Evolutionary conservation across 768 basidiomycete species (phyloP), one percentile per base, ranked within the genome.

Genomic region (Calvatia gigantea): DNA sequence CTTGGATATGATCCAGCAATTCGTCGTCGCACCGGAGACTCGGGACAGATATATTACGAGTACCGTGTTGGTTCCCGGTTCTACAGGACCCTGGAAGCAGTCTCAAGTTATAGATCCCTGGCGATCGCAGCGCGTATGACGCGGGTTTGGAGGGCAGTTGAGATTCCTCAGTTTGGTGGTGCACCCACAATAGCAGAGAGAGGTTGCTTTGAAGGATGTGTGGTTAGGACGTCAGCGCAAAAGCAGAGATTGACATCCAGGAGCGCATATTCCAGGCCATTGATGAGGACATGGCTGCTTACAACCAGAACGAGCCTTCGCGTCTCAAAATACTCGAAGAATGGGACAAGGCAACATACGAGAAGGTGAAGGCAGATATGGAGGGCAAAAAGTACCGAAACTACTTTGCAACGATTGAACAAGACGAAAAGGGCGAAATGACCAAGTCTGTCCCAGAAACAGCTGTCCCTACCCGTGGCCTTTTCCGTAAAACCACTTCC

Each of bases 131-230:
- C 19, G 3, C 41, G 17, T 3, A 42, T 42, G 41, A 42, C 41
- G 11, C 41, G 41, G 11, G 41, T 42, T 17, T 42, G 41, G 41
- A 21, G 14, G 25, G 41, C 41, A 4, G 19, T 42, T 42, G 7
- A 42, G 17, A 21, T 42, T 12, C 12, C 41, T 4, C 8, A 8
- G 17, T 11, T 21, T 12, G 41, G 21, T 11, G 41, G 41, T 12
- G 7, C 17, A 6, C 17, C 8, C 41, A 17, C 25, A 4, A 17
- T 21, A 2, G 7, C 17, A 17, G 23, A 25, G 11, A 4, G 7
- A 17, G 3, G 32, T 49, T 1, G 59, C 60, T 11, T 25, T 65
- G 17, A 62, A 63, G 49, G 61, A 65, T 37, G 60, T 63, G 9
- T 65, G 62, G 62, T 41, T 65, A n/a, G 6, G 59, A 62, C 21